Evolutionary conservation across 108 stramenopile species (phyloP), one percentile per base, ranked within the genome.

Genomic region (Stephanodiscus minutulus): DNA sequence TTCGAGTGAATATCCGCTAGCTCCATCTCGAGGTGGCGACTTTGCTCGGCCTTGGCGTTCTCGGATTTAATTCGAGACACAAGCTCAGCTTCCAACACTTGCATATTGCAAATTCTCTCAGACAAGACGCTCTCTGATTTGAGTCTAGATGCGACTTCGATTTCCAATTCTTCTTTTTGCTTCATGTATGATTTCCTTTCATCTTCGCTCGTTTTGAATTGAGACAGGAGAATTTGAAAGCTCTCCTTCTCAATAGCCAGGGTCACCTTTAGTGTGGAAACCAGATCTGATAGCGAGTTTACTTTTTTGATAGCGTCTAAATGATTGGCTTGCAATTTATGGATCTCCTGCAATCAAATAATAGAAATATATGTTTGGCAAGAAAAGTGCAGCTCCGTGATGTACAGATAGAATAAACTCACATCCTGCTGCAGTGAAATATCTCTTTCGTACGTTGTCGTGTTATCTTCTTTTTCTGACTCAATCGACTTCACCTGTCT

Each of bases 141-240:
- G 13, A 44, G 22, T 18, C 53, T 65, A 31, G 76, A 64, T 31
- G 63, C 64, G 11, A 77, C 27, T 28, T 65, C 58, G 1, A 41
- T 64, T 52, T 66, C 39, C 0, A 77, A 54, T 53, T 58, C 31
- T 31, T 24, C 62, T 28, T 70, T 77, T 41, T 66, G 64, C 36
- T 56, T 47, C 2, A 50, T 10, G 18, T 20, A 18, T 21, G 64
- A 55, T 44, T 66, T 70, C 49, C 76, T 57, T 13, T 77, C 70
- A 25, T 52, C 54, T 49, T 77, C 76, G 44, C 76, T 77, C 20
- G 65, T 56, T 33, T 65, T 66, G 57, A 77, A 77, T 44, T 77
- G 76, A 49, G 69, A 70, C 27, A 52, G 35, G 0, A 77, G 56
- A 24, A 77, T 55, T 50, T 66, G 52, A 7, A 56, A 33, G 37